Evolutionary conservation across 257 asterid genomes (phyloP), one percentile per base, ranked within the genome.

Genomic region (Osmanthus fragrans): DNA sequence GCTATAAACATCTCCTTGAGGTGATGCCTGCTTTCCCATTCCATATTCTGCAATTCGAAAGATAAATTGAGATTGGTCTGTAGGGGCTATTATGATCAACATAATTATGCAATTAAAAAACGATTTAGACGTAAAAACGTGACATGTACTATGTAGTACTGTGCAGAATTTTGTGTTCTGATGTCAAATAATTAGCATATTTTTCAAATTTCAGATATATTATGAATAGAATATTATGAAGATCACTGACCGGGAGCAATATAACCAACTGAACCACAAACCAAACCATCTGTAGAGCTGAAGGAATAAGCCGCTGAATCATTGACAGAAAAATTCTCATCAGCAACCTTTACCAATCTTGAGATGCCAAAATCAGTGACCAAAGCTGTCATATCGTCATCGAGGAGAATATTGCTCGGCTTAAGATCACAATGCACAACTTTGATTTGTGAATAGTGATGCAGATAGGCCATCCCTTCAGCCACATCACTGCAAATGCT

Each of bases 371-470:
- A 94, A 82, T 94, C 98, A 1, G 97, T 82, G 0, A 94, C 89
- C 76, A 90, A 70, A 33, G 97, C 97, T 0, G 92, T 90, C 86
- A 94, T 65, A 71, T 94, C 88, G 3, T 85, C 84, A 9, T 94
- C 96, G 2, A 94, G 89, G 21, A 94, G 92, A 74, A 94, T 92
- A 71, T 94, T 94, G 83, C 98, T 92, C 8, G 97, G 98, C 45
- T 94, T 94, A 0, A 94, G 87, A 72, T 94, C 98, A 76, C 98
- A 90, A 29, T 94, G 96, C 81, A 88, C 94, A 0, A 94, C 94
- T 75, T 77, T 87, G 8, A 90, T 82, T 0, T 96, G 97, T 3
- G 97, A 87, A 78, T 87, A 71, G 84, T 94, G 94, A 54, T 94
- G 98, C 79, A 94, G 78, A 80, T 94, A 92, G 29, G 96, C 91